Conservation (phyloP, 2,329 filamentous ascomycete species). For the Penicillium janthinellum region DNA sequence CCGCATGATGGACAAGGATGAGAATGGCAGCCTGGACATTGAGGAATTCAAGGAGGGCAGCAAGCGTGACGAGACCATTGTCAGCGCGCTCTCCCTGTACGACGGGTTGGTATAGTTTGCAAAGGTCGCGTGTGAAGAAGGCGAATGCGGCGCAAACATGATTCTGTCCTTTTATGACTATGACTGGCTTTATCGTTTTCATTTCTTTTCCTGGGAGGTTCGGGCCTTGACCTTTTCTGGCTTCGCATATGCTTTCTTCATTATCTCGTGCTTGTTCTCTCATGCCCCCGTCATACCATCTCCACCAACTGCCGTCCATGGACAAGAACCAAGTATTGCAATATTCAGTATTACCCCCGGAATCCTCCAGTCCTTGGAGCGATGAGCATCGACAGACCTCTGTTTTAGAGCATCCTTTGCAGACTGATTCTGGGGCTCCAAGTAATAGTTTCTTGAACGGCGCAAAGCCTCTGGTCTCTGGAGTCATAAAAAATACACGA, state of each 20-base stretch:
- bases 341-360: neutral
- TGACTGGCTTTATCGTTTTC: conserved; percentile 6
- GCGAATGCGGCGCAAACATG: conserved; percentile 27
- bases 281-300: neutral
- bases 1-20: conserved; percentile 99
- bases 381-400: neutral
- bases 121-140: conserved; percentile 13
- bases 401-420: neutral
- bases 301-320: neutral
- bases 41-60: conserved; percentile 99
- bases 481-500: too few species aligned
- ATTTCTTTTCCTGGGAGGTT: neutral
- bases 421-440: too few species aligned
- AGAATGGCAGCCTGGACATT: conserved; percentile 95
- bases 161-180: neutral
- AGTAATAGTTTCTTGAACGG: too few species aligned
- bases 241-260: conserved; percentile 9
- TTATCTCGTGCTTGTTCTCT: neutral
- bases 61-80: conserved; percentile 98
- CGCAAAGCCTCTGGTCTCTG: neutral
- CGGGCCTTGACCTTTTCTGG: conserved; percentile 5
- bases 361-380: neutral
- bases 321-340: neutral
- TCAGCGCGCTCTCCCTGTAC: conserved; percentile 93
- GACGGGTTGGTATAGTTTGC: conserved; percentile 78